These are phyloP conservation scores for Brassica carinata DNA, from an alignment of 345 rosid genomes.

Conservation along the genomic window DNA sequence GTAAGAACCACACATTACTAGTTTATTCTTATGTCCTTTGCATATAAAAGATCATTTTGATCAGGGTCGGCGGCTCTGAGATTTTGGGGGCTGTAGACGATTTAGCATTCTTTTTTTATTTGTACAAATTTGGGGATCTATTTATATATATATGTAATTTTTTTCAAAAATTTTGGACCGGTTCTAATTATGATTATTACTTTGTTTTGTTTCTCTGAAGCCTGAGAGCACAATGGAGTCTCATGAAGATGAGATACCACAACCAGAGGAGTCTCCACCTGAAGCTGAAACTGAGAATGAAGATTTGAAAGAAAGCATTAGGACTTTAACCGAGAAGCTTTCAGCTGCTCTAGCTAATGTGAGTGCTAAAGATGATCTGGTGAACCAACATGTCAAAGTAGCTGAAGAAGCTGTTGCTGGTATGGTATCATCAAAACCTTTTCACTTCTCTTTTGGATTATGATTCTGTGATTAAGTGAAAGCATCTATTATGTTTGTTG, in stretches of 20 bases:
- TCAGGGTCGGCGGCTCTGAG: background rate
- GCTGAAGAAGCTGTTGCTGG: slow-evolving; percentile 99
- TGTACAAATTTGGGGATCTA: too few relatives aligned
- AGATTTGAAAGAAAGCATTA: slow-evolving; percentile 55
- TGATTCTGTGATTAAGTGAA: background rate
- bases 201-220: background rate
- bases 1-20: slow-evolving; percentile 38
- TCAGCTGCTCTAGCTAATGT: slow-evolving; percentile 83
- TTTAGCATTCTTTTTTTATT: background rate
- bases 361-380: slow-evolving; percentile 85
- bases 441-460: background rate
- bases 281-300: slow-evolving; percentile 43
- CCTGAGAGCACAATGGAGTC: slow-evolving; percentile 66
- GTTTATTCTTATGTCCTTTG: background rate
- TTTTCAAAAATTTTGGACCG: too few relatives aligned
- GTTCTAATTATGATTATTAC: too few relatives aligned
- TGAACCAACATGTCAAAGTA: slow-evolving; percentile 89
- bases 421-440: slow-evolving; percentile 27
- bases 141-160: too few relatives aligned
- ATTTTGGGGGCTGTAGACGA: too few relatives aligned
- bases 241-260: slow-evolving; percentile 47
- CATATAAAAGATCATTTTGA: background rate
- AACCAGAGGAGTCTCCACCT: slow-evolving; percentile 56
- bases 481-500: background rate
- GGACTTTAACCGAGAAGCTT: slow-evolving; percentile 61